These are phyloP conservation scores for Chaetomiaceae sp. DNA, from an alignment of 2,329 filamentous ascomycete species.

Conservation along the genomic window DNA sequence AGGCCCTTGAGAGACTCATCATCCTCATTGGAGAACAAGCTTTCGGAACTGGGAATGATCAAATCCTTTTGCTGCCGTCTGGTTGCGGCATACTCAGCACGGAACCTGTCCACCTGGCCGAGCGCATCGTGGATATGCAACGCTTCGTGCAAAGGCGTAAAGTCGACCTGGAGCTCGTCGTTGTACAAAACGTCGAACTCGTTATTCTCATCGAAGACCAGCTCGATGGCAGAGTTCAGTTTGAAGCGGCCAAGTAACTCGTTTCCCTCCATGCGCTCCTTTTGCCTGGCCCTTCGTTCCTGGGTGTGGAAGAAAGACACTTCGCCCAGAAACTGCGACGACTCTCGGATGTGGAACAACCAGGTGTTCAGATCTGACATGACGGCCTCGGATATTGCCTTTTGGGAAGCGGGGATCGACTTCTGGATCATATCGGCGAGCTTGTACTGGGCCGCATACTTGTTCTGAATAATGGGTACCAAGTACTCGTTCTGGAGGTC, in stretches of 20 bases:
- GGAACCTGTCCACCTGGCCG: slow-evolving; percentile 86
- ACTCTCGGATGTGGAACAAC: slow-evolving; percentile 92
- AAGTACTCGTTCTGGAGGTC: slow-evolving; percentile 96
- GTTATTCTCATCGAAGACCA: slow-evolving; percentile 91
- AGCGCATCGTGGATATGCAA: slow-evolving; percentile 94
- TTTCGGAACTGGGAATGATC: slow-evolving; percentile 71
- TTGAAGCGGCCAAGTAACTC: slow-evolving; percentile 77
- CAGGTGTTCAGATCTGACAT: slow-evolving; percentile 97
- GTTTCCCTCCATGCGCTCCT: slow-evolving; percentile 73
- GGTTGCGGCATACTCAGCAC: slow-evolving; percentile 86
- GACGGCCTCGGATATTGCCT: slow-evolving; percentile 89
- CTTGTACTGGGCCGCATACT: slow-evolving; percentile 90
- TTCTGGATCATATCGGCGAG: slow-evolving; percentile 94
- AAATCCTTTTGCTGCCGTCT: slow-evolving; percentile 88
- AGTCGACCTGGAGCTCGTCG: slow-evolving; percentile 91
- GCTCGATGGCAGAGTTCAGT: slow-evolving; percentile 90
- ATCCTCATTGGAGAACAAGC: slow-evolving; percentile 78
- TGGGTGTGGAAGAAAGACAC: slow-evolving; percentile 97
- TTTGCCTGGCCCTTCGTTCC: slow-evolving; percentile 74
- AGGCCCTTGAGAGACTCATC: slow-evolving; percentile 82
- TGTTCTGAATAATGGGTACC: slow-evolving; percentile 64
- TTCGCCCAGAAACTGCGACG: slow-evolving; percentile 91
- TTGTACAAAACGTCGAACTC: slow-evolving; percentile 96
- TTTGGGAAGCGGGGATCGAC: slow-evolving; percentile 88
- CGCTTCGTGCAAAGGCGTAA: slow-evolving; percentile 89